Evolutionary conservation across 1,284 basidiomycete genomes (phyloP), one percentile per base, ranked within the genome.

Genomic region (Irpex sp.): DNA sequence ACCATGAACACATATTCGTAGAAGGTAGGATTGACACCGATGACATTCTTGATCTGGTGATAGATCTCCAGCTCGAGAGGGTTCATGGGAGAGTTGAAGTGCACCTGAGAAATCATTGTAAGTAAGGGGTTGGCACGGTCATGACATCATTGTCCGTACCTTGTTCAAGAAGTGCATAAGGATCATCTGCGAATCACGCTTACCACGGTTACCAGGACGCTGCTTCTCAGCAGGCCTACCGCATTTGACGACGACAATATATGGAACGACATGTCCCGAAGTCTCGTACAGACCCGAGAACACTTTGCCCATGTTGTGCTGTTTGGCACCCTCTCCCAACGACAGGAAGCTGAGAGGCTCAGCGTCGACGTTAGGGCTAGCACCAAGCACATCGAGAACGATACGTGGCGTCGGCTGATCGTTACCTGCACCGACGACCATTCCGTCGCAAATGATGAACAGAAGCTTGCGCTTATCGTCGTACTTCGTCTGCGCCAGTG

Each of bases 21-120:
- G 80, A 98, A 98, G 0, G 94, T 90, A 7, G 96, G 97, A 76
- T 99, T 97, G 70, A 99, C 94, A 76, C 97, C 97, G 69, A 99
- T 98, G 61, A 99, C 95, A 73, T 99, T 98, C 84, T 97, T 94
- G 84, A 99, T 97, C 77, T 99, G 97, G 75, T 99, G 97, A 74
- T 96, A 98, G 76, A 99, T 94, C 79, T 99, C 97, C 59, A 99
- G 81, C 77, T 99, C 97, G 66, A 97, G 79, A 0, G 96, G 97
- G 72, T 91, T 95, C 97, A 99, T 99, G 0, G 95, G 92, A 17
- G 93, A 76, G 72, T 96, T 94, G 79, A 98, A 99, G 78, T 99
- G 97, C 37, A 98, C 97, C 84, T 96, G 19, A 19, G 11, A 11
- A 31, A 55, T 55, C 26, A 55, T 13, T 33, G 13, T 55, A 13